phyloP scores from a whole-genome alignment of 2,329 filamentous ascomycete genomes.

The Cryoendolithus antarcticus region DNA sequence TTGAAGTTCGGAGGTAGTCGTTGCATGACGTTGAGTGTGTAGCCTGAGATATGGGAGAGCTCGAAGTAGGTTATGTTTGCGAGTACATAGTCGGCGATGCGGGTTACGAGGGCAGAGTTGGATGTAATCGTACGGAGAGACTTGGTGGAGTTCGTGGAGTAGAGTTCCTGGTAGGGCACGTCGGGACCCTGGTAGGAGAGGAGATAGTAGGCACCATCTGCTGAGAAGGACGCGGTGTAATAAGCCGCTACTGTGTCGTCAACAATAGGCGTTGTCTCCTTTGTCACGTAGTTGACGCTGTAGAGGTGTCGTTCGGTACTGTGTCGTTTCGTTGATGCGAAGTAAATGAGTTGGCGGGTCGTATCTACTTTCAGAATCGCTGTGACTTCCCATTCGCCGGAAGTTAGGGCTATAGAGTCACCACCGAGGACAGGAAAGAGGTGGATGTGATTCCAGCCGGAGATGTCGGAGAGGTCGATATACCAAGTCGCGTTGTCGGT shows the following conservation, averaged over 20 bases:
- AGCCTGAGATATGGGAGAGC: constrained; percentile 34
- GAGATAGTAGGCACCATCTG: constrained; percentile 51
- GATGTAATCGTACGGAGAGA: constrained; percentile 47
- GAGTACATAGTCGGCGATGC: constrained; percentile 46
- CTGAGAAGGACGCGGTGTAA: constrained; percentile 55
- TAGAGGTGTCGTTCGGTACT: constrained; percentile 57
- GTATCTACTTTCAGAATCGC: constrained; percentile 48
- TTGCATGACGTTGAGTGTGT: constrained; percentile 52
- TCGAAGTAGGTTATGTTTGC: constrained; percentile 54
- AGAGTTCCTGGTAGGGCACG: constrained; percentile 57
- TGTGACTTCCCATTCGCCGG: constrained; percentile 54
- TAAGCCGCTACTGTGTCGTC: constrained; percentile 46
- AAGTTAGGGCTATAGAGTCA: constrained; percentile 45
- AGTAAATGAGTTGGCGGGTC: constrained; percentile 47
- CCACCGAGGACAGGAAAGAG: constrained; percentile 46
- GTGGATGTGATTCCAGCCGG: constrained; percentile 55
- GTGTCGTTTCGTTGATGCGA: constrained; percentile 51
- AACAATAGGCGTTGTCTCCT: constrained; percentile 46
- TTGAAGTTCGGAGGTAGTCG: constrained; percentile 54
- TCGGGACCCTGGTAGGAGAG: constrained; percentile 55
- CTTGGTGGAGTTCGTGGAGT: constrained; percentile 42
- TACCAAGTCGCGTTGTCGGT: constrained; percentile 38
- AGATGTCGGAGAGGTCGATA: constrained; percentile 53
- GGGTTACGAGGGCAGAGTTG: constrained; percentile 45
- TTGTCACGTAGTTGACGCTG: constrained; percentile 47